Evolutionary conservation across 2,329 filamentous ascomycete genomes (phyloP), one percentile per base, ranked within the genome.

Genomic region (Thermochaetoides dissita): DNA sequence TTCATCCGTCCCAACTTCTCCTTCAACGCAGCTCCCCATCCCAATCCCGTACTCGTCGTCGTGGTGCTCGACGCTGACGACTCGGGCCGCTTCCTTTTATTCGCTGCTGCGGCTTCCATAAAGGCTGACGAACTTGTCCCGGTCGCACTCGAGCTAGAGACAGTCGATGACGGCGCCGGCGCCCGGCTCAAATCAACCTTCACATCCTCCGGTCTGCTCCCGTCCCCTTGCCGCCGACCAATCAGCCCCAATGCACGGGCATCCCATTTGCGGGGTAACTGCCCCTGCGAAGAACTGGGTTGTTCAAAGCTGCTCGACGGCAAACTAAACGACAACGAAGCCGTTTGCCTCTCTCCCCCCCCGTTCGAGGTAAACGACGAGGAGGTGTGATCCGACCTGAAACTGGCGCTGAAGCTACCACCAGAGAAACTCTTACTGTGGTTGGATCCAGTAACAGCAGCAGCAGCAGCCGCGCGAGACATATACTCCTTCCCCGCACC

Each of bases 401-500:
- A 24, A 29, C 32, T 32, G 10, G 45, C 46, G 40, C 42, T 45
- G 3, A 45, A 43, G 12, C 47, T 30, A 11, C 17, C 17, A 24
- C 17, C 17, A 38, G 36, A 6, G 11, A 4, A 9, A 29, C 3
- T 6, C 30, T 5, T 11, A 11, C 6, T n/a, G 37, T 37, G 10
- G 41, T 24, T 7, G 34, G 17, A 24, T 24, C 17, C 17, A 24
- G 3, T 5, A 24, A 3, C 5, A 28, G 43, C 41, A 11, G 43
- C 29, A 37, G 39, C 36, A 9, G 34, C 39, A 3, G 49, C 50
- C 6, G 55, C 43, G 12, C 57, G 59, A 41, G 63, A 68, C 71
- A 87, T 78, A 59, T 88, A 88, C 46, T 85, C 80, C 37, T 68
- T 73, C 2, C 82, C 83, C 0, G 80, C 71, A 6, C 79, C 79